These are phyloP conservation scores for Dalbergia oliveri DNA, from an alignment of 306 rosid species.

Conservation along the genomic window DNA sequence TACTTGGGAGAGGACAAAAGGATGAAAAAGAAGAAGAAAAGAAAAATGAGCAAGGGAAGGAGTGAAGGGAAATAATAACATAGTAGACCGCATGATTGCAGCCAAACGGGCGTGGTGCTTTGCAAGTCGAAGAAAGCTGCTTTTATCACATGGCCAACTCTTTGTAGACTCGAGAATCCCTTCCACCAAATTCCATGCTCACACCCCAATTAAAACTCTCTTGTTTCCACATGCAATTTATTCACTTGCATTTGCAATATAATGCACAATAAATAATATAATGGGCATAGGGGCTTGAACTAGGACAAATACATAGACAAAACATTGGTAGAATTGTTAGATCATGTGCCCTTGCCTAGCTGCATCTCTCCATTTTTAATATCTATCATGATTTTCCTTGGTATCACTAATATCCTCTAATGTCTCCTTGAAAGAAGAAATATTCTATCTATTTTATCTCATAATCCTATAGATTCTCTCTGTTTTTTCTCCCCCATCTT, in stretches of 20 bases:
- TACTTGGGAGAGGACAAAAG: constrained; percentile 46
- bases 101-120: constrained; percentile 95
- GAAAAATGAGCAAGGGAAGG: constrained; percentile 2
- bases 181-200: constrained; percentile 54
- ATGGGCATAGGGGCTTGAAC: constrained; percentile 12
- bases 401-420: constrained; percentile 45
- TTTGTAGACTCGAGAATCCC: constrained; percentile 58
- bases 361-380: constrained; percentile 41
- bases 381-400: constrained; percentile 44
- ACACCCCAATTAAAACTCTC: constrained; percentile 49
- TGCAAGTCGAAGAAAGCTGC: constrained; percentile 74
- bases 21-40: constrained; percentile 30
- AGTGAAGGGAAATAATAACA: constrained; percentile 65
- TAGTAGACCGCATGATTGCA: constrained; percentile 94
- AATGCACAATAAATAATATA: constrained; percentile 21
- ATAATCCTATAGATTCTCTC: constrained; percentile 48
- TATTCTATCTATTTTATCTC: constrained; percentile 26
- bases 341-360: constrained; percentile 64
- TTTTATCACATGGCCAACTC: constrained; percentile 93
- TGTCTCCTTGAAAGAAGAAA: constrained; percentile 41
- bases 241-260: constrained; percentile 12
- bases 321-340: constrained; percentile 49
- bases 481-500: constrained; percentile 14
- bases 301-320: constrained; percentile 47
- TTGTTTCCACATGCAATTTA: constrained; percentile 41